Evolutionary conservation across 306 rosid species (phyloP).

Genomic region (Cicer cuneatum): DNA sequence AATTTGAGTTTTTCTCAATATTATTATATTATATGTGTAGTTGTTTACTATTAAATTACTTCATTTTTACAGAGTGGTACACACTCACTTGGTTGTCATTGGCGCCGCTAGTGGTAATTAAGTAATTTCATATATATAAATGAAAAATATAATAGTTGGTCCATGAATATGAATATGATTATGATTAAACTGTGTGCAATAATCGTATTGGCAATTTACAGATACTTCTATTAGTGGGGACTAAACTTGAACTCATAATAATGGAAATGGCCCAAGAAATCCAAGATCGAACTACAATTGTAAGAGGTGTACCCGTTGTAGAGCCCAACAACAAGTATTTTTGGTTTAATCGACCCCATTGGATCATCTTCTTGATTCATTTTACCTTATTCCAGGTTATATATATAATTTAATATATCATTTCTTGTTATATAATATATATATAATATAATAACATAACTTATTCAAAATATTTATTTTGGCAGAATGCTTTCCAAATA

Average conservation of each 20-base stretch:
- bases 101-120: slow-evolving; percentile 63
- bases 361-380: slow-evolving; percentile 66
- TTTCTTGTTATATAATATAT: background rate
- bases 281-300: slow-evolving; percentile 62
- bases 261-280: slow-evolving; percentile 83
- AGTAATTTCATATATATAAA: background rate
- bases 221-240: slow-evolving; percentile 65
- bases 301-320: slow-evolving; percentile 64
- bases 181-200: too few species aligned
- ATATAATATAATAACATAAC: background rate
- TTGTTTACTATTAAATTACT: too few species aligned
- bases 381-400: slow-evolving; percentile 61
- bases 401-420: background rate
- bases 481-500: slow-evolving; percentile 72
- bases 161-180: too few species aligned
- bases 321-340: slow-evolving; percentile 72
- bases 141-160: too few species aligned
- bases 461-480: background rate
- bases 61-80: slow-evolving; percentile 59
- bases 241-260: slow-evolving; percentile 64
- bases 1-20: too few species aligned
- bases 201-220: slow-evolving; percentile 30
- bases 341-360: slow-evolving; percentile 69
- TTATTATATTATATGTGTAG: too few species aligned
- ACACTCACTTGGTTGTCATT: slow-evolving; percentile 61